Percentiles rank a stretch among this genome's conserved stretches.
These are phyloP conservation scores for Fusarium algeriense DNA, from an alignment of 2,329 filamentous ascomycete genomes.

Conservation along the genomic window DNA sequence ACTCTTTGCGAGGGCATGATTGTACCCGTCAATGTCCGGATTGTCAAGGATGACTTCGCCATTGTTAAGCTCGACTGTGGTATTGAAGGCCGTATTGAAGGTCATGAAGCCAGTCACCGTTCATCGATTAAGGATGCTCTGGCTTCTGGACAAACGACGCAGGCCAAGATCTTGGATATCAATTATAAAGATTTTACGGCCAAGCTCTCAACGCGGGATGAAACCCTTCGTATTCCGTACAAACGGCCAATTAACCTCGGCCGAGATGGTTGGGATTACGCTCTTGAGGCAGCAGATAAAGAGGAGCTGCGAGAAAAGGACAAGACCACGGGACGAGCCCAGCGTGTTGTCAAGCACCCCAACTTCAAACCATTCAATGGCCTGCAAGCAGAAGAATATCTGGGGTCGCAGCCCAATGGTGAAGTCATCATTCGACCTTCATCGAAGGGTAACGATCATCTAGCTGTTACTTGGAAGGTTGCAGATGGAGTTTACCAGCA, in stretches of 20 bases:
- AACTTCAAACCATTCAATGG: constrained; percentile 95
- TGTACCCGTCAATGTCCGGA: constrained; percentile 86
- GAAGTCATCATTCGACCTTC: constrained; percentile 96
- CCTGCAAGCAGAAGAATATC: constrained; percentile 90
- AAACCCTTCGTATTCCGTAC: constrained; percentile 79
- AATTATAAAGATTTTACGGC: constrained; percentile 88
- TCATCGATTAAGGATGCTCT: constrained; percentile 79
- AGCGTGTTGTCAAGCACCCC: constrained; percentile 97
- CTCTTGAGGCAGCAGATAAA: constrained; percentile 82
- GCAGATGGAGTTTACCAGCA: constrained; percentile 97
- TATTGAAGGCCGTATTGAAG: constrained; percentile 88
- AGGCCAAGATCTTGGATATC: constrained; percentile 87
- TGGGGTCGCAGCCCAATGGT: constrained; percentile 85
- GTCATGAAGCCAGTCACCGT: constrained; percentile 82
- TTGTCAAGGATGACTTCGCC: constrained; percentile 91
- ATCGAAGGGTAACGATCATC: constrained; percentile 93
- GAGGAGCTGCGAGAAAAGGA: constrained; percentile 89
- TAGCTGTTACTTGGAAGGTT: constrained; percentile 98
- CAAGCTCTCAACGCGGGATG: constrained; percentile 86
- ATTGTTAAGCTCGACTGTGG: constrained; percentile 95
- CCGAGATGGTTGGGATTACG: constrained; percentile 87
- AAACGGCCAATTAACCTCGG: constrained; percentile 77
- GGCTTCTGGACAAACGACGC: constrained; percentile 83
- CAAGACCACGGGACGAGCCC: constrained; percentile 83
- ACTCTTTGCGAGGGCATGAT: constrained; percentile 92